Evolutionary conservation across 2,329 filamentous ascomycete genomes (phyloP), one percentile per base, ranked within the genome.

Genomic region (Curvularia verruculosa): DNA sequence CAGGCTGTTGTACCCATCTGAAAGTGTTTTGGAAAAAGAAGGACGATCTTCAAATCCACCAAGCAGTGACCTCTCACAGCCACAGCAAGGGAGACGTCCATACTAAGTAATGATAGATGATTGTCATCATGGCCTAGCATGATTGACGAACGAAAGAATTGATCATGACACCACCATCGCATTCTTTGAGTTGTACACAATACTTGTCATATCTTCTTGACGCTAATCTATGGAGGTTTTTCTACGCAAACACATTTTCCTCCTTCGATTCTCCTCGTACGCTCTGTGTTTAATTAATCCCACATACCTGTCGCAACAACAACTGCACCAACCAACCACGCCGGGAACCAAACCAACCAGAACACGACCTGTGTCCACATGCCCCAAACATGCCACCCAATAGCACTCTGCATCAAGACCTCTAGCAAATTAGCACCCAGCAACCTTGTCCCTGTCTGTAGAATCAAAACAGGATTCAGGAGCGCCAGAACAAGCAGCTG

Each of bases 281-380:
- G 5, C 18, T 2, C 13, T 29, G 12, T 23, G 19, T 19, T 12
- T 46, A 31, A 21, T 21, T 50, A 60, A 37, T 65, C 58, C 54
- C 66, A 60, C 12, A 59, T 48, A 1, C 72, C 72, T 26, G 61
- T 58, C 3, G 64, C 69, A 44, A 75, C 70, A 37, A 77, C 67
- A 24, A 72, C 65, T 10, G 58, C 59, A 15, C 80, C 90, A 6
- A 87, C 84, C 36, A 95, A 75, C 93, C 93, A 97, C 7, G 91
- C 92, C 0, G 93, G 93, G 89, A 92, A 95, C 93, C 93, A 97
- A 41, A 96, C 87, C 73, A 92, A 90, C 91, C 92, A 96, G n/a
- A 96, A 84, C 10, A 96, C 86, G 18, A 96, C 87, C 58, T 91
- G 89, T 1, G 92, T 96, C 80, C 92, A 96, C 84, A 95, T 86